Conservation (phyloP, 345 rosid genomes). For the Pistacia atlantica region DNA sequence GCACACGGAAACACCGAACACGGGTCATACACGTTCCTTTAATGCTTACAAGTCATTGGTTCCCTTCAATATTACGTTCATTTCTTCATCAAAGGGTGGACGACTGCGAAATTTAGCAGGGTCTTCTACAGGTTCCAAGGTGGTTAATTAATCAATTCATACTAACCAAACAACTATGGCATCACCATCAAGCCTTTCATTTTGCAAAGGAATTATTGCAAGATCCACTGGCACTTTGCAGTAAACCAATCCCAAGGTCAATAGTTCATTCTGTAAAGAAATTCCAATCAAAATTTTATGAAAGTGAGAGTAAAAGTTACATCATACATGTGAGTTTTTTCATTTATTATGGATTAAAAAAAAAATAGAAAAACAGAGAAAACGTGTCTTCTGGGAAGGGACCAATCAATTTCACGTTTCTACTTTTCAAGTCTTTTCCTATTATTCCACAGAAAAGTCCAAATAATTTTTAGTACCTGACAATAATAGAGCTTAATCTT, state of each 20-base stretch:
- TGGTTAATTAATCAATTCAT: background rate
- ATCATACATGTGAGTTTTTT: background rate
- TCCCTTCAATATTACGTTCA: background rate
- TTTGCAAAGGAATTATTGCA: background rate
- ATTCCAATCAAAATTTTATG: background rate
- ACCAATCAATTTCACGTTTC: background rate
- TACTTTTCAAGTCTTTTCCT: background rate
- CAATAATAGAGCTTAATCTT: background rate
- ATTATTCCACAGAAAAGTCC: background rate
- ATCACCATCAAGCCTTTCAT: slow-evolving; percentile 4
- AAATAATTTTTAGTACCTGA: background rate
- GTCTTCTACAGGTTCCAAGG: background rate
- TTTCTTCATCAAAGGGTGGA: background rate
- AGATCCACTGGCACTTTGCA: background rate
- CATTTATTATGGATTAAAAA: background rate
- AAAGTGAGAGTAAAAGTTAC: background rate
- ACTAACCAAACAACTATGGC: background rate
- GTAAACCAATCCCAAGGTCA: too few relatives aligned
- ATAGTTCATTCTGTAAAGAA: too few relatives aligned
- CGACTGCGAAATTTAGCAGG: too few relatives aligned
- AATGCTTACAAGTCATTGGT: background rate
- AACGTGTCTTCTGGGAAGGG: too few relatives aligned
- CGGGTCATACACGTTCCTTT: background rate
- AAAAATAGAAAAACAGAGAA: too few relatives aligned
- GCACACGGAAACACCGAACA: background rate